Evolutionary conservation across 2,329 filamentous ascomycete genomes (phyloP).

Genomic region (Podosphaera aphanis): DNA sequence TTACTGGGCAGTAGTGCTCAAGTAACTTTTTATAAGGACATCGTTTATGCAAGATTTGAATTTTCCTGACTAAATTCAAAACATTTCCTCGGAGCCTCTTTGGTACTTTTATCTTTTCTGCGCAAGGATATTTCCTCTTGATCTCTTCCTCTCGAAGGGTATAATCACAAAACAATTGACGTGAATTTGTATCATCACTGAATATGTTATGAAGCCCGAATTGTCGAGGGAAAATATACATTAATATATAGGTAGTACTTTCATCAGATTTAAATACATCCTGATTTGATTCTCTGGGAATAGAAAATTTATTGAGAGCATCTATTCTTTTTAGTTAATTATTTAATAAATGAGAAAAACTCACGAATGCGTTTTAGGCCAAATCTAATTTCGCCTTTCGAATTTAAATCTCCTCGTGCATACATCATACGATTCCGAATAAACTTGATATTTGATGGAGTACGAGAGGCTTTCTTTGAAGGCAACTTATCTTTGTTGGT

Average conservation of each 20-base stretch:
- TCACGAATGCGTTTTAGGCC: conserved; percentile 64
- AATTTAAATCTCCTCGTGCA: conserved; percentile 47
- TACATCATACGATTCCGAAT: conserved; percentile 74
- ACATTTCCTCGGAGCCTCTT: conserved; percentile 43
- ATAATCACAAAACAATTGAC: conserved; percentile 62
- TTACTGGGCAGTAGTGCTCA: conserved; percentile 52
- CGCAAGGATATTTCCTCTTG: conserved; percentile 10
- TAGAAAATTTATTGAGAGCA: conserved; percentile 48
- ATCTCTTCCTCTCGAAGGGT: conserved; percentile 72
- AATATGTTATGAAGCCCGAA: conserved; percentile 89
- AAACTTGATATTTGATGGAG: conserved; percentile 38
- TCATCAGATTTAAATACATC: conserved; percentile 7
- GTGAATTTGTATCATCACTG: conserved; percentile 38
- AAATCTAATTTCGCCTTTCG: conserved; percentile 41
- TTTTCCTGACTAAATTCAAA: conserved; percentile 33
- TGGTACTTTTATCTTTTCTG: conserved; percentile 22
- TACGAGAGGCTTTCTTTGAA: conserved; percentile 16
- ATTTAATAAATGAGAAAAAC: conserved; percentile 15
- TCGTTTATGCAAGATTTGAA: conserved; percentile 46
- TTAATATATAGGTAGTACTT: conserved; percentile 51
- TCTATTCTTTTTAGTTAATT: conserved; percentile 27
- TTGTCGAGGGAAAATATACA: conserved; percentile 82
- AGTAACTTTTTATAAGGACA: conserved; percentile 67
- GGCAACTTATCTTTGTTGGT: not conserved
- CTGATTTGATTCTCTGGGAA: conserved; percentile 1